phyloP scores from a whole-genome alignment of 495 filamentous ascomycete species.

The Endocarpon pusillum region DNA sequence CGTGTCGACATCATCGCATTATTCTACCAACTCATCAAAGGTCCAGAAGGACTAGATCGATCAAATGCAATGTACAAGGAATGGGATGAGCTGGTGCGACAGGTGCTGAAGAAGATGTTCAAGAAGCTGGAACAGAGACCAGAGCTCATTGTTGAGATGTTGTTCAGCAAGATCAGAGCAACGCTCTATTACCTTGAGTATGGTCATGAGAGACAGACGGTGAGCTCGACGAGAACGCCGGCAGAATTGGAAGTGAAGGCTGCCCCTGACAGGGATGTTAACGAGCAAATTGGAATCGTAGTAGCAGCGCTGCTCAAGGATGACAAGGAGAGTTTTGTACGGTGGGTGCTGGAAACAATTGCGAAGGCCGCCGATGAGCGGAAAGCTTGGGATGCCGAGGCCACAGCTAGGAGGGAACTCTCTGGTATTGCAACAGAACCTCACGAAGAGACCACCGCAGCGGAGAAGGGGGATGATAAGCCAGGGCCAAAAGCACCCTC shows the following conservation, averaged over 20 bases:
- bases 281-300: slow-evolving; percentile 59
- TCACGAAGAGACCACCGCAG: slow-evolving; percentile 11
- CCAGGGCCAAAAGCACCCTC: slow-evolving; percentile 18
- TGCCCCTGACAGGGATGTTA: slow-evolving; percentile 36
- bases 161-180: slow-evolving; percentile 82
- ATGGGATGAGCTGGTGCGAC: slow-evolving; percentile 78
- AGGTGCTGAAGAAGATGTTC: slow-evolving; percentile 55
- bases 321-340: slow-evolving; percentile 51
- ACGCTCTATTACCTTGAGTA: slow-evolving; percentile 78
- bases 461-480: slow-evolving; percentile 7
- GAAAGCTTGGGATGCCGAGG: slow-evolving; percentile 59
- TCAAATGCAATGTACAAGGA: slow-evolving; percentile 54
- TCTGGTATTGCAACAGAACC: slow-evolving; percentile 21
- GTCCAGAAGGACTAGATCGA: slow-evolving; percentile 56
- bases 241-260: slow-evolving; percentile 65
- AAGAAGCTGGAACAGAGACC: slow-evolving; percentile 73
- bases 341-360: slow-evolving; percentile 64
- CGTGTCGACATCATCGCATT: slow-evolving; percentile 79
- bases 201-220: slow-evolving; percentile 68
- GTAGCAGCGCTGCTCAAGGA: slow-evolving; percentile 65
- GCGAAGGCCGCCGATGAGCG: slow-evolving; percentile 52
- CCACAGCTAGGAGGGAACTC: slow-evolving; percentile 35
- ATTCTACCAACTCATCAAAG: slow-evolving; percentile 85
- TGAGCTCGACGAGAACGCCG: slow-evolving; percentile 41
- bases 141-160: slow-evolving; percentile 67